Evolutionary conservation across 306 rosid genomes (phyloP), one percentile per base, ranked within the genome.

Genomic region (Dryas octopetala): DNA sequence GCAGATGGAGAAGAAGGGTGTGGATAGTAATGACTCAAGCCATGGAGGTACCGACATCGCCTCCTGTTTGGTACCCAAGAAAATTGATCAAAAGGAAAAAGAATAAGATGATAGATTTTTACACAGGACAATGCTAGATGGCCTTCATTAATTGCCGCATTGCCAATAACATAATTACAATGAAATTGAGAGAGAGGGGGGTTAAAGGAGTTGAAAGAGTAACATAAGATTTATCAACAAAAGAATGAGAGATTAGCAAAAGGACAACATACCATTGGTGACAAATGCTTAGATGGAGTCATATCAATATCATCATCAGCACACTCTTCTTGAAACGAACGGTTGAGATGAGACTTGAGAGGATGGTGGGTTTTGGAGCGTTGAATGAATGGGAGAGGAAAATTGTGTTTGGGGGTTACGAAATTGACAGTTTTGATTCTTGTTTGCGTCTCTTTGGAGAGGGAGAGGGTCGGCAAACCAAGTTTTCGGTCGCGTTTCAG

Each of bases 1-100:
- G 74, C 91, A 88, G 12, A 70, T 41, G 2, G 79, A 54, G 86
- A 88, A 88, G 85, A 88, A 86, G 71, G 83, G 46, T 17, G 88
- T 82, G 4, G 88, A 80, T 28, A 91, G 46, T 10, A 91, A 74
- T 6, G 59, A 63, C 59, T 88, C 93, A 26, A 91, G 82, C 96
- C 96, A 91, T 54, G 85, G 75, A 10, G 87, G 88, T 58, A 79
- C 84, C 80, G 70, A 55, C 85, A 76, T 79, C 69, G 73, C 47
- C 74, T 69, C 91, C 90, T 84, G 76, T 38, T 60, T 9, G 17
- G 23, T n/a, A n/a, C 16, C 32, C 32, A 7, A 28, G 58, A 23
- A 62, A 23, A 74, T 12, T 41, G 5, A 72, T 32, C 38, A 44
- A 15, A 44, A 17, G 6, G 38, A 44, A 47, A 28, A 10, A 3